These are phyloP conservation scores for Lachnellula subtilissima DNA, from an alignment of 2,329 filamentous ascomycete species.

Conservation along the genomic window DNA sequence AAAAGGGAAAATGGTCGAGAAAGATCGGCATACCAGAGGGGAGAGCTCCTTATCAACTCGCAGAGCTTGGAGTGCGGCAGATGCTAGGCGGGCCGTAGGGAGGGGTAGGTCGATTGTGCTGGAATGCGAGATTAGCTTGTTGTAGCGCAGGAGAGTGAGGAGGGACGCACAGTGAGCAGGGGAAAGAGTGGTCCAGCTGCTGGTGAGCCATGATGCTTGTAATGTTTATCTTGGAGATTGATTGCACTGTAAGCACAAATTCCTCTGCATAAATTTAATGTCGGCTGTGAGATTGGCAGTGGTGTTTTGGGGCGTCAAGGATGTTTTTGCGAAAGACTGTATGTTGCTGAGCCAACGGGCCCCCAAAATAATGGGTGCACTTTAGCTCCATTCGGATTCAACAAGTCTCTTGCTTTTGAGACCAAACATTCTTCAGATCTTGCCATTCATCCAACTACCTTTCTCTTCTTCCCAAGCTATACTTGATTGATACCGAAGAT, in stretches of 20 bases:
- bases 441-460: constrained; percentile 3
- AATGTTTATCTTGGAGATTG: background rate
- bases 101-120: constrained; percentile 52
- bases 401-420: background rate
- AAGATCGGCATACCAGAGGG: constrained; percentile 68
- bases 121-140: constrained; percentile 4
- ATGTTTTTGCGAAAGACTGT: background rate
- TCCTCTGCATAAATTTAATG: constrained; percentile 16
- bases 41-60: constrained; percentile 88
- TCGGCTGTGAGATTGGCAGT: constrained; percentile 6
- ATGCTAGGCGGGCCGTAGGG: constrained; percentile 72
- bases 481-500: constrained; percentile 10
- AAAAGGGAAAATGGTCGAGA: constrained; percentile 47
- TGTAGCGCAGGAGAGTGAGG: constrained; percentile 16
- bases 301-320: background rate
- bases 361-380: too few species aligned
- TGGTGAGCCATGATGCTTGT: constrained; percentile 15
- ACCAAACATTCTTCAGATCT: constrained; percentile 1
- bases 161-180: constrained; percentile 56
- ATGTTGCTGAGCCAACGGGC: background rate
- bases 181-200: constrained; percentile 45
- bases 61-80: constrained; percentile 68
- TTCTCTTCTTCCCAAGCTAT: constrained; percentile 10
- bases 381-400: background rate
- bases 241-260: too few species aligned